phyloP scores from a whole-genome alignment of 2,329 filamentous ascomycete genomes.

The Blastomyces gilchristii region DNA sequence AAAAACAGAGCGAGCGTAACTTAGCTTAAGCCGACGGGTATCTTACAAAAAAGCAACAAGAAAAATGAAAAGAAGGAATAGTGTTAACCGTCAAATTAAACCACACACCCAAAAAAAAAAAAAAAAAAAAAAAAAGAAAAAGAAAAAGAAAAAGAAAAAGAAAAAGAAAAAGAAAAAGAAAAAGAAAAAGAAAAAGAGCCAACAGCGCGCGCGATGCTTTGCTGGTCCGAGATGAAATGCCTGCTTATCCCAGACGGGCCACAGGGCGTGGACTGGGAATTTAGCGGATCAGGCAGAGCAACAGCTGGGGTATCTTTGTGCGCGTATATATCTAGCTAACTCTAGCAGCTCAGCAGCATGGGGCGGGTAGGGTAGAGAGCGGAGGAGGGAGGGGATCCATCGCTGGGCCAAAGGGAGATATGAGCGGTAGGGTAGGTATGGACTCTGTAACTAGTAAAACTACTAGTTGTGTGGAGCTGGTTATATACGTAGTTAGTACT shows the following conservation, averaged over 20 bases:
- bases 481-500: too few relatives aligned
- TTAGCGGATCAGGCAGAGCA: slow-evolving; percentile 2
- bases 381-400: background rate
- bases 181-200: background rate
- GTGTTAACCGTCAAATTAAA: background rate
- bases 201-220: background rate
- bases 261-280: background rate
- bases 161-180: background rate
- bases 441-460: too few relatives aligned
- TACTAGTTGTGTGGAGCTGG: too few relatives aligned
- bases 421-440: background rate
- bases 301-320: background rate
- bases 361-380: background rate
- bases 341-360: background rate
- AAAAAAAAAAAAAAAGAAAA: background rate
- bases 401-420: background rate
- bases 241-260: background rate
- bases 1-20: background rate
- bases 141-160: background rate
- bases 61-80: background rate
- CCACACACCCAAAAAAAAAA: background rate
- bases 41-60: background rate
- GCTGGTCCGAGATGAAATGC: background rate
- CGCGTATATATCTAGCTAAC: background rate
- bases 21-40: background rate